Base-by-base conservation (phyloP, 805 yeast species). In the Sporopachydermia quercuum region DNA sequence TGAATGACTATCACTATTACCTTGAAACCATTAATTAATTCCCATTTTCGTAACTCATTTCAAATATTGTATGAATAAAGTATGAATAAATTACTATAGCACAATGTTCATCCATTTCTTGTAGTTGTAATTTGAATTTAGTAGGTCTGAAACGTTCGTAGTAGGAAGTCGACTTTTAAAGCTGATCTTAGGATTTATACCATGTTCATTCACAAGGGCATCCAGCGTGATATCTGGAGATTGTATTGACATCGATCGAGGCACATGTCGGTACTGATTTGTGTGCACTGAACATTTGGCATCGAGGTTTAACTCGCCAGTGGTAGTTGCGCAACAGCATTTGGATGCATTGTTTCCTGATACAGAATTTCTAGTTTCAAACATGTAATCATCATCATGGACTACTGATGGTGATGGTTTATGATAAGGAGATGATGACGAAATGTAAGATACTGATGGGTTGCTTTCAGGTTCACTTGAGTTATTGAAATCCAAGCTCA, bases 21-120 rank as follows among this genome's bases (percentile, higher is more conserved):
- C n/a, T n/a, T n/a, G n/a, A n/a, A n/a, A n/a, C n/a, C n/a, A n/a
- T n/a, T n/a, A n/a, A n/a, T n/a, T n/a, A n/a, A n/a, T n/a, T n/a
- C n/a, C n/a, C n/a, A n/a, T n/a, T n/a, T n/a, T n/a, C n/a, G n/a
- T n/a, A n/a, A n/a, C n/a, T n/a, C n/a, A n/a, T n/a, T n/a, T n/a
- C n/a, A n/a, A n/a, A n/a, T n/a, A n/a, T n/a, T n/a, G n/a, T n/a
- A n/a, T n/a, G n/a, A n/a, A n/a, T n/a, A n/a, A n/a, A n/a, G n/a
- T 8, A 23, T 23, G 30, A 23, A n/a, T n/a, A 23, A 8, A 8
- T n/a, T n/a, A n/a, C n/a, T 23, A 23, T n/a, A 23, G 30, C 13
- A 23, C 30, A 23, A 23, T 23, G 30, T n/a, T 23, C 30, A 23
- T 23, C 30, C 30, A 23, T 23, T 23, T 23, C n/a, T n/a, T 23